phyloP scores from a whole-genome alignment of 2,329 filamentous ascomycete species.

The Diatrype stigma region DNA sequence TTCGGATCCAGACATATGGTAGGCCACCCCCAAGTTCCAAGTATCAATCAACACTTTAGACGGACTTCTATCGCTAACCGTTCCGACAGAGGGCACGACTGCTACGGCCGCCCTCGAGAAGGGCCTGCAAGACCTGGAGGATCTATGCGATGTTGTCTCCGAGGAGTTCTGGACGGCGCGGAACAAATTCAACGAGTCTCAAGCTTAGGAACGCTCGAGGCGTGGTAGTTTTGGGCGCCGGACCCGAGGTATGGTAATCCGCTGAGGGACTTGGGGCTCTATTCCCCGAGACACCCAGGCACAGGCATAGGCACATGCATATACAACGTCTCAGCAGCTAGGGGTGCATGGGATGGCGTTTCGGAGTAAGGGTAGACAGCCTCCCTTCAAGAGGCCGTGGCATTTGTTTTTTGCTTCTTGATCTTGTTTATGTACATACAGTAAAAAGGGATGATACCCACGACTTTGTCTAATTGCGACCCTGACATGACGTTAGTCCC shows the following conservation, averaged over 20 bases:
- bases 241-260: constrained; percentile 4
- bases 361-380: constrained; percentile 24
- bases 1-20: constrained; percentile 97
- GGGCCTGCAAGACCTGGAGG: constrained; percentile 81
- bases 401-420: constrained; percentile 31
- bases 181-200: constrained; percentile 50
- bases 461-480: constrained; percentile 47
- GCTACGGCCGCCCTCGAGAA: constrained; percentile 87
- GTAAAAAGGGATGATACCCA: constrained; percentile 25
- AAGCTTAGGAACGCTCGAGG: constrained; percentile 8
- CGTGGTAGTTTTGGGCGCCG: not conserved
- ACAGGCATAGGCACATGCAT: constrained; percentile 4
- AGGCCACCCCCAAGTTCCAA: constrained; percentile 29
- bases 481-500: constrained; percentile 33
- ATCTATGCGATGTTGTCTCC: constrained; percentile 89
- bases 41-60: not conserved
- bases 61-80: not conserved
- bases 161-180: constrained; percentile 76
- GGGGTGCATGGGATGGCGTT: constrained; percentile 20
- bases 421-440: constrained; percentile 30
- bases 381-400: constrained; percentile 22
- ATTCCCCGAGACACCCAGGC: no score
- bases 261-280: no score
- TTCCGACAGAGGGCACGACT: constrained; percentile 62
- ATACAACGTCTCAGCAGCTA: not conserved